phyloP scores from a whole-genome alignment of 2,329 filamentous ascomycete genomes.

The Aspergillus jensenii region DNA sequence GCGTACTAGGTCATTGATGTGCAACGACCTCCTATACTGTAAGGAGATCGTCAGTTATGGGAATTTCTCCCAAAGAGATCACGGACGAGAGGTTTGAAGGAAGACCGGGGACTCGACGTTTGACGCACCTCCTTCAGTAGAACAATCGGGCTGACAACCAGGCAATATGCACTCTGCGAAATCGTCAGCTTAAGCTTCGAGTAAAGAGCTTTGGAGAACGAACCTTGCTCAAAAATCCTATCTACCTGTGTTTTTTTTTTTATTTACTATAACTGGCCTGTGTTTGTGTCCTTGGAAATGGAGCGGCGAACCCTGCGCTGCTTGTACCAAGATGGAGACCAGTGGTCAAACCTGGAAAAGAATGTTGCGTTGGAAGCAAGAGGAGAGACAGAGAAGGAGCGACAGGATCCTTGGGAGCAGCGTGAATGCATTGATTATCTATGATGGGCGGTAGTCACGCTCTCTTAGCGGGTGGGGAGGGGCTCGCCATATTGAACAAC shows the following conservation, averaged over 20 bases:
- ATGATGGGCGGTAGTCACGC: slow-evolving; percentile 22
- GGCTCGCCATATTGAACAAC: slow-evolving; percentile 8
- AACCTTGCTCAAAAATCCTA: neutral
- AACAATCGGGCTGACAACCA: neutral
- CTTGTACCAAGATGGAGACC: slow-evolving; percentile 23
- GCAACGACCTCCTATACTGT: neutral
- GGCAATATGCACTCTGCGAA: neutral
- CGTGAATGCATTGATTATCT: slow-evolving; percentile 31
- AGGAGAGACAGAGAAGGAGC: slow-evolving; percentile 21
- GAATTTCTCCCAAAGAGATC: neutral
- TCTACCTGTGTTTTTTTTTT: neutral
- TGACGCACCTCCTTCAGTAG: neutral
- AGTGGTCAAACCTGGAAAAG: slow-evolving; percentile 21
- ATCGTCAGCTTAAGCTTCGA: neutral
- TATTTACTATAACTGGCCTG: slow-evolving; percentile 6
- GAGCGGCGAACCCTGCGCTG: slow-evolving; percentile 29
- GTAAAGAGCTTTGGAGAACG: neutral
- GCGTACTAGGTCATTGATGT: neutral
- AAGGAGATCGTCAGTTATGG: neutral
- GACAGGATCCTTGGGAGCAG: slow-evolving; percentile 12
- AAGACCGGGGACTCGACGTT: neutral
- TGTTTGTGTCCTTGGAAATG: neutral
- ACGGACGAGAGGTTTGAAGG: neutral
- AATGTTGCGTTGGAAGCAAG: slow-evolving; percentile 19
- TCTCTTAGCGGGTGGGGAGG: slow-evolving; percentile 20